Evolutionary conservation across 495 filamentous ascomycete genomes (phyloP).

Genomic region (Pseudomonodictys pantanalensis): DNA sequence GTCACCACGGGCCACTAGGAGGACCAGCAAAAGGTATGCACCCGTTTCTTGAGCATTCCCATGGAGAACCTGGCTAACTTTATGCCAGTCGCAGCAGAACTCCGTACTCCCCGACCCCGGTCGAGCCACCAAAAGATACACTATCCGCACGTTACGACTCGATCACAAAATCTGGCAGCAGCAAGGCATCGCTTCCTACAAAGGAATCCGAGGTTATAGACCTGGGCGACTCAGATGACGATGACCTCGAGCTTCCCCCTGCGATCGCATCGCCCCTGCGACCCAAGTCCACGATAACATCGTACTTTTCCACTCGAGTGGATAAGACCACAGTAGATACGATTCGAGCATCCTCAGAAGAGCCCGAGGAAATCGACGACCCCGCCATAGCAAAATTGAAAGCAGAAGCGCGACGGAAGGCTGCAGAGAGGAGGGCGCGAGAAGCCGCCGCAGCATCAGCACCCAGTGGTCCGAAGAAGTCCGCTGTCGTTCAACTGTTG

Average conservation of each 20-base stretch:
- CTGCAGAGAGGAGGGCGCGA: slow-evolving; percentile 3
- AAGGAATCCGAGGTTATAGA: slow-evolving; percentile 1
- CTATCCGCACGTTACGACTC: slow-evolving; percentile 17
- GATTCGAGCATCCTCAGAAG: slow-evolving; percentile 1
- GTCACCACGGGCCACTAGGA: background rate
- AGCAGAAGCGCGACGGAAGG: slow-evolving; percentile 7
- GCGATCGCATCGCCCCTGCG: too few species aligned
- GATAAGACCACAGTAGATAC: too few species aligned
- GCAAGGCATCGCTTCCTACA: background rate
- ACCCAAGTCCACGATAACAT: background rate
- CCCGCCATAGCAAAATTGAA: slow-evolving; percentile 7
- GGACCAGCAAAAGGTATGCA: slow-evolving; percentile 14
- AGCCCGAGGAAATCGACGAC: slow-evolving; percentile 22
- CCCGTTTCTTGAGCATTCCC: background rate
- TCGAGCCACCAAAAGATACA: background rate
- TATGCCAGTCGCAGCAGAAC: slow-evolving; percentile 2
- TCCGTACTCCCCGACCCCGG: slow-evolving; percentile 6
- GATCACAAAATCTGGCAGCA: background rate
- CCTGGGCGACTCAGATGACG: slow-evolving; percentile 18
- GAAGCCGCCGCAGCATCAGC: background rate
- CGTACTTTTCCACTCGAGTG: too few species aligned
- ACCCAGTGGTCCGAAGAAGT: too few species aligned
- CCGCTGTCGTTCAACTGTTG: slow-evolving; percentile 60
- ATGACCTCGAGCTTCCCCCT: too few species aligned
- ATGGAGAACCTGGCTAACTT: background rate